Conservation (phyloP, 257 asterid species). For the Euphrasia confusa region DNA sequence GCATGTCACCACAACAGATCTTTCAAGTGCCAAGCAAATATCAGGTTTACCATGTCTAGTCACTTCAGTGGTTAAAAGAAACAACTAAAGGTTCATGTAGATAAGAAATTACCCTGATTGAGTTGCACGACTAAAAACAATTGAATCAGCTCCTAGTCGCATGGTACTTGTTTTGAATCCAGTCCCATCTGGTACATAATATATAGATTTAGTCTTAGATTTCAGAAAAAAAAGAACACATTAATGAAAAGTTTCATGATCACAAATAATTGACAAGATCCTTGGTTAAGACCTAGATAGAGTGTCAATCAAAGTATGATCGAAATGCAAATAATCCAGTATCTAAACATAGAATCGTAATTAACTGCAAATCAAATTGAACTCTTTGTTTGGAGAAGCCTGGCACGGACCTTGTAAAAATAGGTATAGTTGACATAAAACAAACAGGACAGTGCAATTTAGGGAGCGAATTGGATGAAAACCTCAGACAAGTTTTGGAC, state of each 20-base stretch:
- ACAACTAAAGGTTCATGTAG: constrained; percentile 21
- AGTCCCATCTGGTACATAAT: constrained; percentile 65
- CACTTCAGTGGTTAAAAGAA: constrained; percentile 13
- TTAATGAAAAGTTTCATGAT: not conserved
- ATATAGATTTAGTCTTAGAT: constrained; percentile 19
- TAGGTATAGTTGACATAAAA: constrained; percentile 10
- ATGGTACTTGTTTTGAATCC: constrained; percentile 98
- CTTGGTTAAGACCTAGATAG: constrained; percentile 6
- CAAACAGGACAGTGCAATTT: constrained; percentile 14
- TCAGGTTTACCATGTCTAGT: constrained; percentile 2
- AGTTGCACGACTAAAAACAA: constrained; percentile 72
- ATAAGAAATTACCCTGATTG: constrained; percentile 54
- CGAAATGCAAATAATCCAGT: constrained; percentile 12
- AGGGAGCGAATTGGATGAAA: constrained; percentile 7
- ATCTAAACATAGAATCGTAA: constrained; percentile 12
- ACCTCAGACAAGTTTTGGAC: constrained; percentile 12
- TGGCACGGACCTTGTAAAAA: constrained; percentile 8
- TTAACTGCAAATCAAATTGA: constrained; percentile 4
- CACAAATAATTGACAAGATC: constrained; percentile 12
- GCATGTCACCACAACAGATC: constrained; percentile 19
- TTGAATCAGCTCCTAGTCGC: constrained; percentile 90
- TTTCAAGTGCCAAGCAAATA: not conserved
- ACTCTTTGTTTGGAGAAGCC: constrained; percentile 16
- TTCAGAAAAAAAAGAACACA: constrained; percentile 3
- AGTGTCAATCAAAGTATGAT: constrained; percentile 4